Conservation (phyloP, 108 stramenopile genomes). For the Discostella stelligeroides region DNA sequence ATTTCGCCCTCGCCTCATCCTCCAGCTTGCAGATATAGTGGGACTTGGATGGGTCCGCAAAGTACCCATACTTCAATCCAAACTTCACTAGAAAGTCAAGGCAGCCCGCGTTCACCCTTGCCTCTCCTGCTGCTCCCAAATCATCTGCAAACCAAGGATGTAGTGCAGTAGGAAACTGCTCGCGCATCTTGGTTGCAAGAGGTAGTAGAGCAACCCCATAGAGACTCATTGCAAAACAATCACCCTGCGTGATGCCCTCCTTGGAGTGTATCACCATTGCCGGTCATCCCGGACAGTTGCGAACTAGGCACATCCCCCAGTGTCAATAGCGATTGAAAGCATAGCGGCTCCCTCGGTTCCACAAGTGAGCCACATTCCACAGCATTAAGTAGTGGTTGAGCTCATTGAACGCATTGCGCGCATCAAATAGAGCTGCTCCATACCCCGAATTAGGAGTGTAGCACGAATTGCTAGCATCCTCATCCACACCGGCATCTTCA, state of each 20-base stretch:
- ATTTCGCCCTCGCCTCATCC: no score
- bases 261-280: no score
- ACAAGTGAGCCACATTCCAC: conserved; percentile 4
- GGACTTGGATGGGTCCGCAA: background rate
- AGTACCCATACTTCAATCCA: background rate
- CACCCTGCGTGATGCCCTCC: no score
- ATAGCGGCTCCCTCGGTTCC: conserved; percentile 10
- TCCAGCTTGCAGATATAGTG: conserved; percentile 6
- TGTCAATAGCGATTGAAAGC: conserved; percentile 15
- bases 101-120: background rate
- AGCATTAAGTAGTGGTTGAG: conserved; percentile 7
- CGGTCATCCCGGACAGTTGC: background rate
- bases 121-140: conserved; percentile 20
- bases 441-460: background rate
- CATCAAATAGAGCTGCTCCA: conserved; percentile 7
- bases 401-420: conserved; percentile 16
- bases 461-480: background rate
- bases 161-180: conserved; percentile 3
- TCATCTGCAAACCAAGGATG: no score
- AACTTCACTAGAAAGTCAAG: no score
- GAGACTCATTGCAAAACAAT: conserved; percentile 34
- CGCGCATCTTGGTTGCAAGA: conserved; percentile 3
- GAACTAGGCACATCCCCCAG: background rate
- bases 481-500: background rate
- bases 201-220: conserved; percentile 38